Conservation (phyloP, 805 yeast species). For the Monosporozyma yasuniensis region DNA sequence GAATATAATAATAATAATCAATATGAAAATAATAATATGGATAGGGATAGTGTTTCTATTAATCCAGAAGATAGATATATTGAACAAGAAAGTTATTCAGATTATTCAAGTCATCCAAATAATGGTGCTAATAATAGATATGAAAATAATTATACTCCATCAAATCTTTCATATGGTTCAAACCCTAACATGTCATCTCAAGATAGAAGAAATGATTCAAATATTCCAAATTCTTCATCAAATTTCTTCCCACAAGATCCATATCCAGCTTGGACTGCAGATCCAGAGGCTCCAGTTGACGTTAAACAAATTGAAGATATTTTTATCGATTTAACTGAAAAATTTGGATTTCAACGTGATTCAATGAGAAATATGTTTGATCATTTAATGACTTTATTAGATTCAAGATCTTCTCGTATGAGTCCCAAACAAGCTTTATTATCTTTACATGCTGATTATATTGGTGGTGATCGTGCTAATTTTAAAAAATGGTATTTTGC, state of each 20-base stretch:
- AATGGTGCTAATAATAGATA: conserved; percentile 27
- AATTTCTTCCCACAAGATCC: conserved; percentile 66
- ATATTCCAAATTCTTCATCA: not conserved
- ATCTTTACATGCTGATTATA: conserved; percentile 77
- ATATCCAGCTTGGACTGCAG: conserved; percentile 99
- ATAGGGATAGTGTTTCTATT: not conserved
- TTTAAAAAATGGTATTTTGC: conserved; percentile 86
- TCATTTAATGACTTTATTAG: conserved; percentile 75
- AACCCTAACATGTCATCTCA: conserved; percentile 35
- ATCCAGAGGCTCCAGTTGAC: conserved; percentile 78
- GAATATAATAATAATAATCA: not conserved
- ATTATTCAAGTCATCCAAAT: conserved; percentile 47
- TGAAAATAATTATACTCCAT: conserved; percentile 52
- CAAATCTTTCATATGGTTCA: conserved; percentile 79
- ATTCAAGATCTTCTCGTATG: conserved; percentile 81
- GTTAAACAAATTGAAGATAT: conserved; percentile 82
- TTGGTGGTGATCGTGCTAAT: conserved; percentile 81
- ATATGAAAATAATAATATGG: conserved; percentile 13
- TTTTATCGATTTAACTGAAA: conserved; percentile 72
- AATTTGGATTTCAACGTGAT: conserved; percentile 86
- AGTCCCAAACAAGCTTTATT: conserved; percentile 79
- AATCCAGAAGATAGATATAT: not conserved
- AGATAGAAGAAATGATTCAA: not conserved
- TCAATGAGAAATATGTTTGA: conserved; percentile 89
- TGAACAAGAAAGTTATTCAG: conserved; percentile 47